Conservation (phyloP, 1,284 basidiomycete species). For the Grifola frondosa region DNA sequence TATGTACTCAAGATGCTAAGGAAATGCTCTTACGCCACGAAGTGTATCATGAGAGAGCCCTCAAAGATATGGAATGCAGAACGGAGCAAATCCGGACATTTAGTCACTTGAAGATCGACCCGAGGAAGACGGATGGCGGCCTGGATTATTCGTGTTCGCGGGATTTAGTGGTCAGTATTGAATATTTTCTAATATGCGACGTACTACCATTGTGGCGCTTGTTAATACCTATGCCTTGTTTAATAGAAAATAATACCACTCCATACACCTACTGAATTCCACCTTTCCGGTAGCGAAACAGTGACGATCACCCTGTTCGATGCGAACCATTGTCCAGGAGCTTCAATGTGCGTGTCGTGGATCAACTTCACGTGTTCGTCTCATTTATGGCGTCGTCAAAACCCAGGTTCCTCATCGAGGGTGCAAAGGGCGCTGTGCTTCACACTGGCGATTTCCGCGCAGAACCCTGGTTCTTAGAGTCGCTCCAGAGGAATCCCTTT, state of each 20-base stretch:
- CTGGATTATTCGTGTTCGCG: conserved; percentile 50
- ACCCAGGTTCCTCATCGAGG: conserved; percentile 86
- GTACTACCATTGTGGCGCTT: not conserved
- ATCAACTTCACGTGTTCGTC: not conserved
- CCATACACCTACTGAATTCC: conserved; percentile 62
- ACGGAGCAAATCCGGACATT: conserved; percentile 62
- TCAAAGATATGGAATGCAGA: conserved; percentile 51
- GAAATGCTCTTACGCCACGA: conserved; percentile 80
- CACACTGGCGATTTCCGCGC: conserved; percentile 94
- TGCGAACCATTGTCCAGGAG: conserved; percentile 94
- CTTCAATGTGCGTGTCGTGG: conserved; percentile 70
- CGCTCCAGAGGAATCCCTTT: conserved; percentile 64
- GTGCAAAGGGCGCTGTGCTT: conserved; percentile 67
- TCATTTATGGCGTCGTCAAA: no score
- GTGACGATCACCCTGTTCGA: conserved; percentile 82
- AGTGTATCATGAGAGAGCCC: conserved; percentile 59
- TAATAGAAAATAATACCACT: conserved; percentile 53
- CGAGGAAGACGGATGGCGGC: conserved; percentile 46
- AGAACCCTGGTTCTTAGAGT: conserved; percentile 75
- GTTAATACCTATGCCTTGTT: not conserved
- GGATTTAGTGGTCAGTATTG: conserved; percentile 59
- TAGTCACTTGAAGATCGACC: conserved; percentile 62
- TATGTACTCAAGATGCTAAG: conserved; percentile 81
- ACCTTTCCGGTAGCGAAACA: conserved; percentile 54
- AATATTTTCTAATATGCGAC: not conserved